Evolutionary conservation across 805 yeast species (phyloP).

Genomic region (Phaffomyces thermotolerans): DNA sequence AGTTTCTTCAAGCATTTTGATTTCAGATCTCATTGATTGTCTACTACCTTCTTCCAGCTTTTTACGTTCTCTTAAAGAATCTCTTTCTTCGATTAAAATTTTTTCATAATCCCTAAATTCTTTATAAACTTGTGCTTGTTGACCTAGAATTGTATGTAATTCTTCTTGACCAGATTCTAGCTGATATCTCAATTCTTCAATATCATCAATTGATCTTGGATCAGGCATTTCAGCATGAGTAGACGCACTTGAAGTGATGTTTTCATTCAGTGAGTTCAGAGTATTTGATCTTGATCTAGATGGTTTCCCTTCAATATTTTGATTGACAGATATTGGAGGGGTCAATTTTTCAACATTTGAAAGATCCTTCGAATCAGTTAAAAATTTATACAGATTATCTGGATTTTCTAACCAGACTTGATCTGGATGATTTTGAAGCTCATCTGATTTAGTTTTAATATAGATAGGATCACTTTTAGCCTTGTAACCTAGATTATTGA

Average conservation of each 20-base stretch:
- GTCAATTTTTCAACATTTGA: slow-evolving; percentile 20
- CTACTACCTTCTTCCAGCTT: slow-evolving; percentile 35
- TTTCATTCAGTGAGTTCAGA: slow-evolving; percentile 14
- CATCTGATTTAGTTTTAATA: slow-evolving; percentile 30
- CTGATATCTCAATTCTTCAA: slow-evolving; percentile 35
- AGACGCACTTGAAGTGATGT: slow-evolving; percentile 9
- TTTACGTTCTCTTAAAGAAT: slow-evolving; percentile 32
- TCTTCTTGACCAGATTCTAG: slow-evolving; percentile 37
- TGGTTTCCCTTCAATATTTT: slow-evolving; percentile 7
- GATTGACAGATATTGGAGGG: slow-evolving; percentile 17
- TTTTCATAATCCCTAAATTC: slow-evolving; percentile 35
- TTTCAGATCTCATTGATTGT: slow-evolving; percentile 32
- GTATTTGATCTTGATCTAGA: slow-evolving; percentile 32
- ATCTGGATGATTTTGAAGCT: slow-evolving; percentile 16
- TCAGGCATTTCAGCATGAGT: slow-evolving; percentile 14
- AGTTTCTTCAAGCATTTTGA: slow-evolving; percentile 35
- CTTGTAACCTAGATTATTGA: slow-evolving; percentile 32
- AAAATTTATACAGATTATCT: slow-evolving; percentile 28
- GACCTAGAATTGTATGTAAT: slow-evolving; percentile 27
- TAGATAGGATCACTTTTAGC: slow-evolving; percentile 35
- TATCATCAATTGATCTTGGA: slow-evolving; percentile 28
- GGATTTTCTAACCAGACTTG: slow-evolving; percentile 29
- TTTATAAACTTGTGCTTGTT: slow-evolving; percentile 25
- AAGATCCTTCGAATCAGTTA: slow-evolving; percentile 22
- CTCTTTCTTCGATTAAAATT: slow-evolving; percentile 27